These are phyloP conservation scores for Vaccinium macrocarpon DNA, from an alignment of 148 eudicot genomes.

Conservation along the genomic window DNA sequence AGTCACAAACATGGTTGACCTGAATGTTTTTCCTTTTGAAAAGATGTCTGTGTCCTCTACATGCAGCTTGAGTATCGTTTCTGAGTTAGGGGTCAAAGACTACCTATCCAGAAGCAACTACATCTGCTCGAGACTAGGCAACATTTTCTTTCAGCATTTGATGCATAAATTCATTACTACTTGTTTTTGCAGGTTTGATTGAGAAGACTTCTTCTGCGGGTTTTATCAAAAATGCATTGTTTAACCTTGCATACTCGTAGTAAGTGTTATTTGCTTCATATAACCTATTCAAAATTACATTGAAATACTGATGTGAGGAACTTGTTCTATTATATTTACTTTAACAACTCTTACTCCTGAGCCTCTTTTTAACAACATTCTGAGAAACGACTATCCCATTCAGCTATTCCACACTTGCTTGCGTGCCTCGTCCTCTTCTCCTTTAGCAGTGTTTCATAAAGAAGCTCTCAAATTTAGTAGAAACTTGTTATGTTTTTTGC, in stretches of 20 bases:
- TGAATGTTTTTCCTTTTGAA: slow-evolving; percentile 3
- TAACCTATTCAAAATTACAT: neutral
- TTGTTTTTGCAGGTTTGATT: slow-evolving; percentile 52
- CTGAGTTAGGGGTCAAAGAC: neutral
- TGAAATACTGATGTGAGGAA: neutral
- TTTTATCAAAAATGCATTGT: slow-evolving; percentile 55
- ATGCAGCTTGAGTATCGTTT: neutral
- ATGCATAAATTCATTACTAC: slow-evolving; percentile 2
- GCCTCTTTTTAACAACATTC: neutral
- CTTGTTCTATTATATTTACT: neutral
- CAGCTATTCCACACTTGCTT: neutral
- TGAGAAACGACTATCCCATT: neutral
- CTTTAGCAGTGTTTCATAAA: neutral
- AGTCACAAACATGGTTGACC: neutral
- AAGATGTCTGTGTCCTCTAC: slow-evolving; percentile 4
- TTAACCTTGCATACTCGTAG: slow-evolving; percentile 82
- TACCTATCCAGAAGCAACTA: neutral
- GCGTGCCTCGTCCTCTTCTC: neutral
- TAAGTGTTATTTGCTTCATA: slow-evolving; percentile 41
- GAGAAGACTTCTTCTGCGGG: slow-evolving; percentile 68
- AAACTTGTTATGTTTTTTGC: neutral
- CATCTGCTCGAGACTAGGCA: neutral
- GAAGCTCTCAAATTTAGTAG: neutral
- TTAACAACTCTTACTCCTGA: neutral
- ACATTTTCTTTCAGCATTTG: neutral